A percentile compares a stretch with the other conserved stretches of the same genome.
Conservation (phyloP, 2,329 filamentous ascomycete species). For the Chaetomium globosum region DNA sequence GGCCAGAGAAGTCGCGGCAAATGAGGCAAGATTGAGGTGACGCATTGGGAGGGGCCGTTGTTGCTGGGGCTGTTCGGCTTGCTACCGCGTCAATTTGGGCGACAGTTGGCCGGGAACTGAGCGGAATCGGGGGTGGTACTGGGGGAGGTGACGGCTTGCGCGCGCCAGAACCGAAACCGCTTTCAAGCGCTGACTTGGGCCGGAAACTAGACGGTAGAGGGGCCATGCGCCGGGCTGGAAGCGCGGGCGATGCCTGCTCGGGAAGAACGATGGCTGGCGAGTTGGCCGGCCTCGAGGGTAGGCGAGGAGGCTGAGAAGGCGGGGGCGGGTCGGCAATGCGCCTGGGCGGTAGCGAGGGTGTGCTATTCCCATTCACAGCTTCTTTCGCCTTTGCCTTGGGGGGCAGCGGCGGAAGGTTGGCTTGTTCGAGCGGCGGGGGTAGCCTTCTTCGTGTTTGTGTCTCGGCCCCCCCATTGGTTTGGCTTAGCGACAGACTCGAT, state of each 20-base stretch:
- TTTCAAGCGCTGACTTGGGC: constrained; percentile 39
- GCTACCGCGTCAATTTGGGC: constrained; percentile 54
- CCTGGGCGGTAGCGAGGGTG: constrained; percentile 44
- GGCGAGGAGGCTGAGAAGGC: constrained; percentile 53
- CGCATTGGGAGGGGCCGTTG: constrained; percentile 36
- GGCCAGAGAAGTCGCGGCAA: constrained; percentile 84
- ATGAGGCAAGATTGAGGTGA: constrained; percentile 62
- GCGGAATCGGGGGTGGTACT: constrained; percentile 55
- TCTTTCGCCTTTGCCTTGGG: constrained; percentile 54
- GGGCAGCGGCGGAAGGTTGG: constrained; percentile 61
- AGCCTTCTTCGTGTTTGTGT: constrained; percentile 48
- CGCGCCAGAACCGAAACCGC: constrained; percentile 36
- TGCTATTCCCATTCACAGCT: constrained; percentile 10
- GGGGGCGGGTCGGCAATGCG: constrained; percentile 41
- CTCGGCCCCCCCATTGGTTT: constrained; percentile 52
- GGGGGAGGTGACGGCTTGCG: constrained; percentile 38
- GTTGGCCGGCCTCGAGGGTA: constrained; percentile 54
- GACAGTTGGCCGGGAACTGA: constrained; percentile 55
- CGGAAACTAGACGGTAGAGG: constrained; percentile 43
- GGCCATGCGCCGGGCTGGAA: constrained; percentile 46
- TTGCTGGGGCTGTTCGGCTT: constrained; percentile 39
- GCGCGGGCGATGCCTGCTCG: constrained; percentile 61
- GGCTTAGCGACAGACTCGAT: constrained; percentile 56
- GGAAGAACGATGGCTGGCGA: constrained; percentile 43
- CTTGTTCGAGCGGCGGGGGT: constrained; percentile 58